These are phyloP conservation scores for Phytophthora foliorum DNA, from an alignment of 352 stramenopile genomes.

Conservation along the genomic window DNA sequence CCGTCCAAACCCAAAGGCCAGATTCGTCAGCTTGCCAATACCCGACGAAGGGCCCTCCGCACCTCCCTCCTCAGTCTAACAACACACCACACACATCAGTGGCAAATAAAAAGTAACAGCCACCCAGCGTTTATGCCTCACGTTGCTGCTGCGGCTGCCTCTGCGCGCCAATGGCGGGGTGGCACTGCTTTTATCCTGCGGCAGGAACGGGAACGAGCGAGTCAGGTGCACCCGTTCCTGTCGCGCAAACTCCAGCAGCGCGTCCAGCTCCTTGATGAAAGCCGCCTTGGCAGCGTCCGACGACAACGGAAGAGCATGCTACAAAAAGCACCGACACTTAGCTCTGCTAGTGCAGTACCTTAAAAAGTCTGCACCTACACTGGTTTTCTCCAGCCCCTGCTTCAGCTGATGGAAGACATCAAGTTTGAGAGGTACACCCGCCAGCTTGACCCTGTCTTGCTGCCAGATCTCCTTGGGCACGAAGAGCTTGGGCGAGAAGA, in stretches of 20 bases:
- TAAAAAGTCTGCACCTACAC: too few relatives aligned
- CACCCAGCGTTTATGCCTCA: conserved; percentile 9
- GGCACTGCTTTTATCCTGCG: conserved; percentile 30
- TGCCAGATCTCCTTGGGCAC: conserved; percentile 86
- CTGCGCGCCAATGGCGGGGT: conserved; percentile 17
- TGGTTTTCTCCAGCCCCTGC: conserved; percentile 74
- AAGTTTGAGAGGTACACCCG: conserved; percentile 67
- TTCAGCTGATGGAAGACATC: conserved; percentile 77
- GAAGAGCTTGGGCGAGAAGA: conserved; percentile 81
- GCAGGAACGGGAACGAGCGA: conserved; percentile 74
- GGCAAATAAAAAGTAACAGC: neutral
- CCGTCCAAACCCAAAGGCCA: conserved; percentile 83
- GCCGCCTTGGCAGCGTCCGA: conserved; percentile 54
- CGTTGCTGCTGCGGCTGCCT: conserved; percentile 18
- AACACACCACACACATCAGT: neutral
- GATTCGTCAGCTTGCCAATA: conserved; percentile 81
- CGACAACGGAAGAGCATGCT: conserved; percentile 69
- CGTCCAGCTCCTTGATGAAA: conserved; percentile 68
- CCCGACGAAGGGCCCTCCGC: conserved; percentile 24
- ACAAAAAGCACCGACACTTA: too few relatives aligned
- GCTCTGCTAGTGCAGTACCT: too few relatives aligned
- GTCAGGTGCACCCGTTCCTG: conserved; percentile 57
- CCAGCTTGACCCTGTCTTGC: conserved; percentile 73
- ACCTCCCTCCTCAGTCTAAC: conserved; percentile 32
- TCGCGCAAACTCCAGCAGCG: conserved; percentile 58